These are phyloP conservation scores for Brachypodium distachyon DNA, from an alignment of 202 grass and related monocot genomes.

Conservation along the genomic window DNA sequence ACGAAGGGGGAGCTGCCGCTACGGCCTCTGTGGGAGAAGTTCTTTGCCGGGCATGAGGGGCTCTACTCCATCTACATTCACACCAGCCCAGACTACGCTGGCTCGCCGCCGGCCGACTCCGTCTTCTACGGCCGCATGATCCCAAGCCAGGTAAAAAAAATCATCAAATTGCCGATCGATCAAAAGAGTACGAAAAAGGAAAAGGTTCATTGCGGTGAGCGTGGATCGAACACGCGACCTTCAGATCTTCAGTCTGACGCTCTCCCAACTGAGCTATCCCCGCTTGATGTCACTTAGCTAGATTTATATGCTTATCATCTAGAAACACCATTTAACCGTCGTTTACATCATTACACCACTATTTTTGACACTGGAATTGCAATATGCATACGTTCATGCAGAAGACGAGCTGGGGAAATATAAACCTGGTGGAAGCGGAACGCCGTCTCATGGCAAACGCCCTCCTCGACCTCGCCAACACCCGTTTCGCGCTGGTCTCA, in stretches of 20 bases:
- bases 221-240: conserved; percentile 57
- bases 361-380: background rate
- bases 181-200: too few species aligned
- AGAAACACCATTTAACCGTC: too few species aligned
- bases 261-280: conserved; percentile 55
- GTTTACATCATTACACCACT: too few species aligned
- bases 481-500: conserved; percentile 57
- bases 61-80: conserved; percentile 57
- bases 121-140: conserved; percentile 48
- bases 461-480: conserved; percentile 54
- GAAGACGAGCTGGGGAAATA: conserved; percentile 41
- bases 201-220: conserved; percentile 23
- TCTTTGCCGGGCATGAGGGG: conserved; percentile 34
- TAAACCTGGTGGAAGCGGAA: conserved; percentile 52
- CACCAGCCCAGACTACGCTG: conserved; percentile 15
- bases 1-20: conserved; percentile 23
- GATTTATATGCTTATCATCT: too few species aligned
- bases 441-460: conserved; percentile 63
- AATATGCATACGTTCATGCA: background rate
- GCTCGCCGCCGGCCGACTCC: conserved; percentile 31
- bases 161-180: too few species aligned
- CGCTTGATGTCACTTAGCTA: too few species aligned
- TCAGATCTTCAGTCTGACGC: conserved; percentile 63
- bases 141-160: conserved; percentile 32
- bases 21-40: conserved; percentile 48